Base-by-base conservation (phyloP, 1,139 yeast genomes). In the Chernovozyma sophiae-reginae region DNA sequence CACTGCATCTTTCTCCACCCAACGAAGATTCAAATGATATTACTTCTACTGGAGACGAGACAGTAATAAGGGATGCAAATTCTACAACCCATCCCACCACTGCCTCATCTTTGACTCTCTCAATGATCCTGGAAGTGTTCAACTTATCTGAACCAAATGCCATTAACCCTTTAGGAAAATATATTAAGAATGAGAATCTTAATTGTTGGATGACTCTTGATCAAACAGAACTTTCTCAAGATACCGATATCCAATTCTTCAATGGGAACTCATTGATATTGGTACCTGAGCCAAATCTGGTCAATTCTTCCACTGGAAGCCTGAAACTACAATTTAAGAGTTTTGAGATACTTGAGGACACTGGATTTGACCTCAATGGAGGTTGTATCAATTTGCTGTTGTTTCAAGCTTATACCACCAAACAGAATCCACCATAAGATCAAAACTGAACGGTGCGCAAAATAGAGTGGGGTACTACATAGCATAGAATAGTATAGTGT, bases 401-500 rank as follows among this genome's bases (percentile, higher is more conserved):
- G 40, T 87, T 90, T 55, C 92, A 84, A 47, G 81, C 92, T 1
- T 77, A 80, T 35, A 67, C 78, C 12, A 86, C 86, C 32, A 74
- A 70, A 44, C 81, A 79, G 49, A 85, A 86, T 48, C 90, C 89
- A 1, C 65, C 71, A 35, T 74, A 51, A n/a, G n/a, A n/a, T n/a
- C n/a, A n/a, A n/a, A n/a, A n/a, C n/a, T n/a, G n/a, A n/a, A n/a
- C n/a, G n/a, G n/a, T n/a, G n/a, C n/a, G n/a, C n/a, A n/a, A n/a
- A n/a, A n/a, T n/a, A n/a, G n/a, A n/a, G n/a, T n/a, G n/a, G n/a
- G n/a, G n/a, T n/a, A n/a, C n/a, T n/a, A n/a, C n/a, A n/a, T n/a
- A n/a, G n/a, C n/a, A n/a, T n/a, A n/a, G n/a, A n/a, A n/a, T n/a
- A n/a, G n/a, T n/a, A n/a, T n/a, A n/a, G n/a, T n/a, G n/a, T n/a